These are phyloP conservation scores for Mayamaea pseudoterrestris DNA, from an alignment of 108 stramenopile genomes.

Conservation along the genomic window DNA sequence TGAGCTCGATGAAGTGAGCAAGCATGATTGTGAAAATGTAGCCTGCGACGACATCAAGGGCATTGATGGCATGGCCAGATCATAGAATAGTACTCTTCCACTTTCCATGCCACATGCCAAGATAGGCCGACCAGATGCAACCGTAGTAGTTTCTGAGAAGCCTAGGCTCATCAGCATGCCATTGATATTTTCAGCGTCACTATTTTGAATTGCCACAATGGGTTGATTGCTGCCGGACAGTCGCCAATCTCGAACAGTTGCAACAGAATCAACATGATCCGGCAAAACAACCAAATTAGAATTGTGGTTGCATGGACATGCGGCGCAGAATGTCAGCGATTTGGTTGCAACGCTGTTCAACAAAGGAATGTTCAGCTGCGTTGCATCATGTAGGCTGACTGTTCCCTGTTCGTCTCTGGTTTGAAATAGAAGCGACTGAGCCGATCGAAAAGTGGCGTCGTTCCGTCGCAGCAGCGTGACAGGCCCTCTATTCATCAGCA, in stretches of 20 bases:
- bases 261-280: conserved; percentile 28
- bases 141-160: conserved; percentile 16
- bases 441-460: neutral
- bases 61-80: conserved; percentile 19
- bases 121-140: conserved; percentile 9
- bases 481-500: neutral
- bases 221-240: neutral
- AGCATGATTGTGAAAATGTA: neutral
- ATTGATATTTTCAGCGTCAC: neutral
- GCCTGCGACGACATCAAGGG: neutral
- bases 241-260: conserved; percentile 37
- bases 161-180: conserved; percentile 74
- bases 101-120: conserved; percentile 77
- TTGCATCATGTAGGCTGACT: conserved; percentile 51
- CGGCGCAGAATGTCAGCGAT: conserved; percentile 61
- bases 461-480: conserved; percentile 12
- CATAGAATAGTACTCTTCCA: conserved; percentile 63
- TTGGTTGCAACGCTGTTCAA: conserved; percentile 14
- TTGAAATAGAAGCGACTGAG: conserved; percentile 37
- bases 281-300: conserved; percentile 49
- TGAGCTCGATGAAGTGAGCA: too few species aligned
- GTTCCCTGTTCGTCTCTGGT: conserved; percentile 58
- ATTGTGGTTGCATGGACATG: conserved; percentile 36
- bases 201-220: neutral
- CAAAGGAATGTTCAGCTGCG: conserved; percentile 10